Evolutionary conservation across 371 early-diverging fungal species (phyloP).

Genomic region (Rhizopus sp.): DNA sequence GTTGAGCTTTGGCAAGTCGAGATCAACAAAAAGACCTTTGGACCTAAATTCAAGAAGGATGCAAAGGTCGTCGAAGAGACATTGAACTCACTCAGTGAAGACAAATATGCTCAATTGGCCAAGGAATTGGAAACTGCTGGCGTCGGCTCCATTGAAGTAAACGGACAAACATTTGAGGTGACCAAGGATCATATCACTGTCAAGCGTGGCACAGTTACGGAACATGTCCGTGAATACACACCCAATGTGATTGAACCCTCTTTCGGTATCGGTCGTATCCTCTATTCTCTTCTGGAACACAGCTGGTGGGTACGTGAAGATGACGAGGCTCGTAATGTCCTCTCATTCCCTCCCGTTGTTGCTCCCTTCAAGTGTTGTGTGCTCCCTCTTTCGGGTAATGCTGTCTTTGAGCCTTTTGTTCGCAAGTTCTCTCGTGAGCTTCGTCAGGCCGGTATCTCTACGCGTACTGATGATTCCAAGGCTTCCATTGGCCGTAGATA

Average conservation of each 20-base stretch:
- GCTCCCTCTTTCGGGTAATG: conserved; percentile 83
- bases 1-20: conserved; percentile 81
- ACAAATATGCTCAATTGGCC: conserved; percentile 61
- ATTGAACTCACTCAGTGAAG: conserved; percentile 65
- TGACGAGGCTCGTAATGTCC: conserved; percentile 88
- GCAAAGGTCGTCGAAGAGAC: conserved; percentile 88
- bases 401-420: conserved; percentile 76
- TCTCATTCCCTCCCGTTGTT: conserved; percentile 90
- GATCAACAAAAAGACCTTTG: conserved; percentile 93
- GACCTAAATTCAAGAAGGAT: conserved; percentile 90
- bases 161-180: conserved; percentile 74
- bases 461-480: conserved; percentile 88
- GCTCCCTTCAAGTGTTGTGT: conserved; percentile 96
- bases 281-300: conserved; percentile 98
- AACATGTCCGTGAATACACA: conserved; percentile 91
- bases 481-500: conserved; percentile 98
- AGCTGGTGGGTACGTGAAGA: conserved; percentile 90
- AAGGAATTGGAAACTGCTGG: conserved; percentile 58
- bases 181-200: conserved; percentile 74
- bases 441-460: conserved; percentile 56
- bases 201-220: conserved; percentile 75
- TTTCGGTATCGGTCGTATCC: conserved; percentile 99
- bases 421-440: conserved; percentile 55
- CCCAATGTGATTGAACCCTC: conserved; percentile 99
- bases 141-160: conserved; percentile 54